Conservation (phyloP, 441 rosid genomes). For the Raphanus hybrid region DNA sequence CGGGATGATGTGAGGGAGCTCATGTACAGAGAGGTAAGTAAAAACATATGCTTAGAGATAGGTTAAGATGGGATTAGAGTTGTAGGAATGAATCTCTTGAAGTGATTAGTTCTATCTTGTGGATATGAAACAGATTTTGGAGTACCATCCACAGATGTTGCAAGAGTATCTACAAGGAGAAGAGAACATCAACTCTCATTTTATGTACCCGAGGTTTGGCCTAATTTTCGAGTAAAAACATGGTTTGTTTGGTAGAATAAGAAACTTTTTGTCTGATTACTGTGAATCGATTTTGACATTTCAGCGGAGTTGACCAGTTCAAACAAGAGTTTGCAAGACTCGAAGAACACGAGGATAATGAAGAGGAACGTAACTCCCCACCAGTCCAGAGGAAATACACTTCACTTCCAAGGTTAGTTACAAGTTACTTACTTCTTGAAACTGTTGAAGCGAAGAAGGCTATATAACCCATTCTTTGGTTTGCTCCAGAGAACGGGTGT, state of each 20-base stretch:
- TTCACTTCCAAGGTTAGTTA: conserved; percentile 85
- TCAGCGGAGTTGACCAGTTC: conserved; percentile 85
- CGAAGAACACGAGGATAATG: conserved; percentile 74
- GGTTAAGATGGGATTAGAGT: background rate
- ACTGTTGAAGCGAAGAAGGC: background rate
- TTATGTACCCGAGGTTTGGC: conserved; percentile 89
- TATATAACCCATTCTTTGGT: background rate
- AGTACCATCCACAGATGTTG: conserved; percentile 99
- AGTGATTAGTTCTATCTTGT: conserved; percentile 27
- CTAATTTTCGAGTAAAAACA: background rate
- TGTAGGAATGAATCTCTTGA: background rate
- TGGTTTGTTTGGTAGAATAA: background rate
- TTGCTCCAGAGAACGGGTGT: conserved; percentile 71
- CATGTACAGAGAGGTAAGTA: conserved; percentile 87
- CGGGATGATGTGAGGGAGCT: conserved; percentile 89
- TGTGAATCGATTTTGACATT: conserved; percentile 3
- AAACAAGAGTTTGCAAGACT: conserved; percentile 93
- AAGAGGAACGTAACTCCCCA: conserved; percentile 60
- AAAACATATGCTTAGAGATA: conserved; percentile 4
- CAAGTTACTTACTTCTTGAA: conserved; percentile 2
- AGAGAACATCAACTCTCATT: conserved; percentile 71
- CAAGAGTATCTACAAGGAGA: conserved; percentile 87
- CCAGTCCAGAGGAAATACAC: conserved; percentile 76
- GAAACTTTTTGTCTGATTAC: background rate
- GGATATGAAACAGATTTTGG: conserved; percentile 71